Evolutionary conservation across 495 filamentous ascomycete species (phyloP), one percentile per base, ranked within the genome.

Genomic region (Penicillium tannophilum): DNA sequence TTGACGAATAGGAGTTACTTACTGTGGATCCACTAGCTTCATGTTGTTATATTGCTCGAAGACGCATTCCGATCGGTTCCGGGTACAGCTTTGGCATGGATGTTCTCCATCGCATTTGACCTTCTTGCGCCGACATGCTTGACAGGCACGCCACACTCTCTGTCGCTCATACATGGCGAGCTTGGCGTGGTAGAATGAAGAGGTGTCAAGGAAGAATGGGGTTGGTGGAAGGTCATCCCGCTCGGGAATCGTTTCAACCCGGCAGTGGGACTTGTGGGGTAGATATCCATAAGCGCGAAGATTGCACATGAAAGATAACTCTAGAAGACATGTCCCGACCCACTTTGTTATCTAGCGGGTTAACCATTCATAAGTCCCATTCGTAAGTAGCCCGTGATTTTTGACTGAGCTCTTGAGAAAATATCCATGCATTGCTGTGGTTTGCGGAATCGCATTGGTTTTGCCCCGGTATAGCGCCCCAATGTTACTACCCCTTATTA

Each of bases 91-190:
- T 31, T 58, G 56, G 33, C 63, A 66, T n/a, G 63, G 63, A 44
- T 66, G 53, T 36, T 62, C 52, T 9, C 63, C 63, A 44, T 66
- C 60, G 41, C 63, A 63, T 48, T 66, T 63, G 49, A 59, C 48
- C 39, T 66, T 66, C 39, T 58, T 60, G 31, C 55, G 51, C n/a
- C 60, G 63, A 55, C 63, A 66, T 46, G 60, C 46, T 39, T 63
- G 60, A 46, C 72, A 73, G 7, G 69, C 72, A 49, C 69, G 65
- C 52, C 69, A 73, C 31, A 72, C 71, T 4, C 71, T 58, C 35
- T 72, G 58, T 3, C 72, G 69, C 28, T 62, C 60, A 16, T 62
- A 62, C 60, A 62, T 62, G 10, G 14, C 10, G 23, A n/a, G 24
- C 2, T 19, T 33, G 39, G 20, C 44, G 44, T 12, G 9, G 44